Conservation (phyloP, 108 stramenopile species). For the Asterionellopsis glacialis region DNA sequence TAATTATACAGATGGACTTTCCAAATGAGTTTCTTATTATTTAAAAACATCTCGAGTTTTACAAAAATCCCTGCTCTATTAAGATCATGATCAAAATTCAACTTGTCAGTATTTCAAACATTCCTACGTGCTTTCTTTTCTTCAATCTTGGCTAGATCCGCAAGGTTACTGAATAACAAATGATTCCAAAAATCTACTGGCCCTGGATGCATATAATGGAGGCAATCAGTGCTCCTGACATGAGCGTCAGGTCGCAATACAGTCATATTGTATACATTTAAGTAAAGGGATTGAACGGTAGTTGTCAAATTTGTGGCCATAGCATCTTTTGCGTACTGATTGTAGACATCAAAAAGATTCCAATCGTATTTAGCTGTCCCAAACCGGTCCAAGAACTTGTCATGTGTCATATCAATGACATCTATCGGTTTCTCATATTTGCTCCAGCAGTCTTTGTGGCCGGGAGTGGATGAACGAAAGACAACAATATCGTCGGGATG, state of each 20-base stretch:
- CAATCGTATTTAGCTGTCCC: constrained; percentile 32
- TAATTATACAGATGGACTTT: too few species aligned
- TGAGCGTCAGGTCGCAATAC: constrained; percentile 9
- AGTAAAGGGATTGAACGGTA: constrained; percentile 26
- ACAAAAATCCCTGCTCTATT: too few species aligned
- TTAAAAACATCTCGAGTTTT: too few species aligned
- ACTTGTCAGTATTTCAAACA: too few species aligned
- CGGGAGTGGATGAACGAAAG: constrained; percentile 39
- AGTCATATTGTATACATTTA: constrained; percentile 11
- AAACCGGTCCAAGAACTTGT: constrained; percentile 18
- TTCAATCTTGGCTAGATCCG: too few species aligned
- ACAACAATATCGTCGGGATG: constrained; percentile 26
- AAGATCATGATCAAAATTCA: too few species aligned
- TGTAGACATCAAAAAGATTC: constrained; percentile 33
- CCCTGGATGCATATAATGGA: constrained; percentile 48
- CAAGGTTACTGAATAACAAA: constrained; percentile 38
- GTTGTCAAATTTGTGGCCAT: constrained; percentile 33
- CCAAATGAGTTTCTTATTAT: too few species aligned
- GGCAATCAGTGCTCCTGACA: constrained; percentile 22
- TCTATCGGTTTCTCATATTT: background rate
- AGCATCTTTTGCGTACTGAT: constrained; percentile 23
- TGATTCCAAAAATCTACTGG: constrained; percentile 63
- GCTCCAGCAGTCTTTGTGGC: constrained; percentile 33
- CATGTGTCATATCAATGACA: constrained; percentile 12
- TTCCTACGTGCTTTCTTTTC: too few species aligned